Percentiles rank a stretch among this genome's conserved stretches.
phyloP scores from a whole-genome alignment of 2,329 filamentous ascomycete species.

The Orbilia blumenaviensis region DNA sequence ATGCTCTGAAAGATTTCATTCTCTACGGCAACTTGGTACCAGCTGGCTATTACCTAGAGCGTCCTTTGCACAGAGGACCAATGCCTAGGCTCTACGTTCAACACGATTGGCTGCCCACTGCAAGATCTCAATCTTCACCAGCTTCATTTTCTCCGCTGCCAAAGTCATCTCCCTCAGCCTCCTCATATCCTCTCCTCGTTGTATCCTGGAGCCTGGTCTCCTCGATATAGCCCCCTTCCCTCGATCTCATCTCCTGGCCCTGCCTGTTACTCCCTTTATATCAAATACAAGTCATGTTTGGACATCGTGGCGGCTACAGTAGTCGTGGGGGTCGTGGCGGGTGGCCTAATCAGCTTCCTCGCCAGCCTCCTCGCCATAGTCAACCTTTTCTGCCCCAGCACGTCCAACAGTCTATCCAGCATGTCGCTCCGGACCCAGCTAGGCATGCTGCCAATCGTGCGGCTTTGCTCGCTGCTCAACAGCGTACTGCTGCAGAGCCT shows the following conservation, averaged over 20 bases:
- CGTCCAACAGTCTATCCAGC: background rate
- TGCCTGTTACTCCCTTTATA: background rate
- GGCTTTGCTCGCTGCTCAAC: background rate
- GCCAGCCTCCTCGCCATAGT: background rate
- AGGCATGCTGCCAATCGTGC: constrained; percentile 10
- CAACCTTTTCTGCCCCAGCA: background rate
- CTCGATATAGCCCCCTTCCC: background rate
- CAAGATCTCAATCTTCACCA: background rate
- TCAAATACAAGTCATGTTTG: background rate
- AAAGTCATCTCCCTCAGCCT: background rate
- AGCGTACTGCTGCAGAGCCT: background rate
- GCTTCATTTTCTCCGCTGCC: background rate
- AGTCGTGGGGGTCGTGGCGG: background rate
- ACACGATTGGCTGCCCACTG: background rate
- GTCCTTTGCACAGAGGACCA: too few relatives aligned
- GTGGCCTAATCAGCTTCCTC: background rate
- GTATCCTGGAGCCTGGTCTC: background rate
- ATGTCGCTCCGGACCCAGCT: background rate
- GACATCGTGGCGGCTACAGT: background rate
- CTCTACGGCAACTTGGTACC: too few relatives aligned
- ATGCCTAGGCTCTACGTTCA: too few relatives aligned
- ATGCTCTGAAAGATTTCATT: too few relatives aligned
- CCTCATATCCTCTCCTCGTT: background rate
- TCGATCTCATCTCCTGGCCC: background rate
- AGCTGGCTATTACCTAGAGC: too few relatives aligned